phyloP scores from a whole-genome alignment of 75 land plant species.

The Adiantum capillusveneris region DNA sequence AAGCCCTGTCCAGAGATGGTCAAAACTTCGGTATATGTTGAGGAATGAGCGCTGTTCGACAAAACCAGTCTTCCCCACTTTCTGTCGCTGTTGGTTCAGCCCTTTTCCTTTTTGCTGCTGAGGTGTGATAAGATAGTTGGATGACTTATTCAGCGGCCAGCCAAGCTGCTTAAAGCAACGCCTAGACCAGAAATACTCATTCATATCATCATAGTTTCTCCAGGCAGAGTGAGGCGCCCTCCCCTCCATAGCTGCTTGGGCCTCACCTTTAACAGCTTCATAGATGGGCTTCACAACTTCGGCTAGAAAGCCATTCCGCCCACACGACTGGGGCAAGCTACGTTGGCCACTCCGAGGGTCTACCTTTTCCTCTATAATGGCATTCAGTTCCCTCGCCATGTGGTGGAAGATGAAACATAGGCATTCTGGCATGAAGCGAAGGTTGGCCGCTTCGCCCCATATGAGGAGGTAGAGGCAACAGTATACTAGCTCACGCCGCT shows the following conservation, averaged over 20 bases:
- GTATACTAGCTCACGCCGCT: slow-evolving; percentile 20
- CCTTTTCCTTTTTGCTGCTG: background rate
- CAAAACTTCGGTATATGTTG: slow-evolving; percentile 77
- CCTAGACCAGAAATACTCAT: slow-evolving; percentile 78
- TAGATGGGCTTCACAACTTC: slow-evolving; percentile 26
- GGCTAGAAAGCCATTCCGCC: slow-evolving; percentile 14
- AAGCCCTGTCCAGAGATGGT: slow-evolving; percentile 70
- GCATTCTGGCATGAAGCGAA: slow-evolving; percentile 96
- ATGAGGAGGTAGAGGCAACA: slow-evolving; percentile 69
- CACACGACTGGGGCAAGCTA: slow-evolving; percentile 11
- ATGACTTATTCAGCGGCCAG: slow-evolving; percentile 50
- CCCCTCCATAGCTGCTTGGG: slow-evolving; percentile 31
- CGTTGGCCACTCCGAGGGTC: background rate
- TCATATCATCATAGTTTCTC: slow-evolving; percentile 93
- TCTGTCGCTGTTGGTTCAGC: slow-evolving; percentile 10
- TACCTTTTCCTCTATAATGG: background rate
- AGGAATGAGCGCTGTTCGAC: slow-evolving; percentile 88
- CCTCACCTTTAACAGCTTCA: slow-evolving; percentile 20
- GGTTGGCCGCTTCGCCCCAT: slow-evolving; percentile 98
- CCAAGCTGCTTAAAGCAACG: slow-evolving; percentile 41
- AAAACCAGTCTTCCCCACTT: slow-evolving; percentile 82
- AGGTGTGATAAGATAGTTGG: background rate
- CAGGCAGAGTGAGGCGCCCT: slow-evolving; percentile 81
- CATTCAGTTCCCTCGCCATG: slow-evolving; percentile 20
- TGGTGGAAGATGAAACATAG: slow-evolving; percentile 95